Evolutionary conservation across 2,329 filamentous ascomycete genomes (phyloP), one percentile per base, ranked within the genome.

Genomic region (Sordariomycetes sp.): DNA sequence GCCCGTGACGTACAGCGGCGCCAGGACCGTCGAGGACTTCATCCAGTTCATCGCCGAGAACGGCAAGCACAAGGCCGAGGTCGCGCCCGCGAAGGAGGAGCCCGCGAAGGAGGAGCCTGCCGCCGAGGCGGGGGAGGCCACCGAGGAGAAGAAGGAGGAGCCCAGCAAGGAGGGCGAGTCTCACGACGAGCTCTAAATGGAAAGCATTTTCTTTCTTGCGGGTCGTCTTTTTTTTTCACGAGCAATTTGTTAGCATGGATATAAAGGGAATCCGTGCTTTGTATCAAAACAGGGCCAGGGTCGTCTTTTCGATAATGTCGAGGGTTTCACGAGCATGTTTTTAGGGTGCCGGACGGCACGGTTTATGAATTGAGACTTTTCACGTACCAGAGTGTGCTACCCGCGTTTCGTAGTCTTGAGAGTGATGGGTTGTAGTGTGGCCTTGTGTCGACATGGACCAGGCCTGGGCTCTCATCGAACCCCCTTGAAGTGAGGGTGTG

Each of bases 21-120:
- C 87, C 64, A 90, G 94, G 69, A 94, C 90, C 58, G 78, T 97
- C 59, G 90, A 96, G 78, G 94, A 97, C 72, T 83, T 99, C 61
- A 87, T 89, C 69, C 82, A 87, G 68, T 99, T 99, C 79, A 83
- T 99, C 74, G 86, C 90, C 76, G 91, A 97, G 80, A 96, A 94
- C 73, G 94, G 94, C 75, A 94, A 91, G 76, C 83, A 95, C 81
- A 85, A 88, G 74, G 84, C 89, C 63, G 85, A 87, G 66, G 85
- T 87, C 62, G 74, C 78, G 59, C 76, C 79, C 64, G 74, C 76
- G 66, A 72, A 74, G 66, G 79, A 79, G 65, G 80, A 81, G 64
- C 72, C 74, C 40, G 76, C 77, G 65, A 79, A 86, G 70, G 73
- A 76, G 59, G 76, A 78, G 51, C 76, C 78, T 59, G 77, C 79